Evolutionary conservation across 176 grass and related monocot genomes (phyloP).

Genomic region (Aegilops longissima): DNA sequence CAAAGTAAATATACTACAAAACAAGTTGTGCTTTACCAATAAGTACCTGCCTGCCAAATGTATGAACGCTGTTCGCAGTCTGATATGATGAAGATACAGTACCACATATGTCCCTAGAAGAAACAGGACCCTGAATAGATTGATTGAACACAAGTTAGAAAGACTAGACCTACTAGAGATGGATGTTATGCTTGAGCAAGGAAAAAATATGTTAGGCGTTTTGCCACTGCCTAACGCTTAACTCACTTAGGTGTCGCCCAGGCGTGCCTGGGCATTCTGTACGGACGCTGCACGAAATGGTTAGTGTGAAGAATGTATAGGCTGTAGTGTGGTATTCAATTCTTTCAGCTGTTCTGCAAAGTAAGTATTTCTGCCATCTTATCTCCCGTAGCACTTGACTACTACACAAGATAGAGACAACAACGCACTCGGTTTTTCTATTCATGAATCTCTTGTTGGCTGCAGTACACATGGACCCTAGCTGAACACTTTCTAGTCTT

Average conservation of each 20-base stretch:
- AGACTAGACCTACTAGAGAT: neutral
- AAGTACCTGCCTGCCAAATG: constrained; percentile 56
- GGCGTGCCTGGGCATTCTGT: neutral
- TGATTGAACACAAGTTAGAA: constrained; percentile 18
- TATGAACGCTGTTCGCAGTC: constrained; percentile 27
- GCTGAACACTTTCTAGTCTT: constrained; percentile 22
- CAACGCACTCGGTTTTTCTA: constrained; percentile 17
- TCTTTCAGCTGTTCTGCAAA: constrained; percentile 88
- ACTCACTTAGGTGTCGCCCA: neutral
- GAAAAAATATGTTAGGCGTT: neutral
- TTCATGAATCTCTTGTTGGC: constrained; percentile 2
- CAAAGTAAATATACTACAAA: constrained; percentile 19
- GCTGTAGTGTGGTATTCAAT: constrained; percentile 49
- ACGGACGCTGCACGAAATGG: neutral
- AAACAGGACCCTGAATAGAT: constrained; percentile 38
- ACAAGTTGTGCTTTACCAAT: constrained; percentile 12
- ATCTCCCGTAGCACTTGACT: neutral
- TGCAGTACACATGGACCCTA: neutral
- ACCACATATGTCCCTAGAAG: constrained; percentile 26
- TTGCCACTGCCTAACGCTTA: neutral
- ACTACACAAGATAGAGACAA: neutral
- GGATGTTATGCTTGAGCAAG: neutral
- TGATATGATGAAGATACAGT: constrained; percentile 34
- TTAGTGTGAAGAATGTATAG: neutral
- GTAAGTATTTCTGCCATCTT: constrained; percentile 55